Evolutionary conservation across 495 filamentous ascomycete genomes (phyloP), one percentile per base, ranked within the genome.

Genomic region (Tuber umbilicatum): DNA sequence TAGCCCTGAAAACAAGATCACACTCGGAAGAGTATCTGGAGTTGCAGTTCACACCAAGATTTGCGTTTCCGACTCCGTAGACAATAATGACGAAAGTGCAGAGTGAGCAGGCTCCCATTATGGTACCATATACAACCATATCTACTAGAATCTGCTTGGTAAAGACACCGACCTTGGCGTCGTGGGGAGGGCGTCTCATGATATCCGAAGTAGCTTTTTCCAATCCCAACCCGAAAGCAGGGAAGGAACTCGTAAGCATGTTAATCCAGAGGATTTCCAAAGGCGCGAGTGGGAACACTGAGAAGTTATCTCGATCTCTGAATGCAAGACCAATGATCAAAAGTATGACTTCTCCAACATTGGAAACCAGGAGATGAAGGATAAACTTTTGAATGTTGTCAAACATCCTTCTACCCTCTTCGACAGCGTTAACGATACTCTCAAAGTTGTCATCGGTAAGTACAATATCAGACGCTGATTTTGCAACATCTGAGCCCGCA

Each of bases 401-500:
- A 80, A 91, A 92, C 75, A 92, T 86, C n/a, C 90, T 82, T 55
- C 90, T 83, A 5, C 90, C 90, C 82, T 91, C 90, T 73, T 90
- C 87, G 31, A 92, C 87, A 16, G 90, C 90, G 68, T 88, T 85
- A 19, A 88, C 85, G 68, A 89, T 89, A 83, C 72, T 86, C 82
- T 79, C 85, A 86, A 85, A 85, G 82, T 97, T 94, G 83, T 96
- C 93, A 83, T 95, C 92, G 0, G 93, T 94, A 35, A 96, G 84
- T 17, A 96, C 92, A 81, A 96, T 93, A 82, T 94, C 93, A 5
- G 93, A 90, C 2, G 93, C 93, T 45, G 91, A 92, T 82, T 94
- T 96, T 39, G 93, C 93, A n/a, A 97, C 93, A 76, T 97, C 94
- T 38, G 91, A 93, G 6, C 93, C 94, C 39, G 87, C 86, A 68